These are phyloP conservation scores for Lactarius evosmus DNA, from an alignment of 768 basidiomycete genomes.

Conservation along the genomic window DNA sequence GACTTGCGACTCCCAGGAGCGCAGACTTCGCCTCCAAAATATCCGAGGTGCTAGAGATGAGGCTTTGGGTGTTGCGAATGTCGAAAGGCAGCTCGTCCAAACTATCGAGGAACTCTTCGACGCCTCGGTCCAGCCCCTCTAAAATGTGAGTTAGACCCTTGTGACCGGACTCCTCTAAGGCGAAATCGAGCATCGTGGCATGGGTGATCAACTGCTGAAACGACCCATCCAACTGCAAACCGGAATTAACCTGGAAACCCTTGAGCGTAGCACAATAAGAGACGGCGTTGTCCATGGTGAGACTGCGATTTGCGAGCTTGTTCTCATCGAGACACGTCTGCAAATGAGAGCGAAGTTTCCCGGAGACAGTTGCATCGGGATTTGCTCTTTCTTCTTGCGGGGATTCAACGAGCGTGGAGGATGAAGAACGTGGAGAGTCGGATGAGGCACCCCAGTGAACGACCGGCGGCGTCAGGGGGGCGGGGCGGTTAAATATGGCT, in stretches of 20 bases:
- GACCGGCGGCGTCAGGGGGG: not conserved
- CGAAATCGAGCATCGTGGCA: slow-evolving; percentile 18
- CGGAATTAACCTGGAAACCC: slow-evolving; percentile 13
- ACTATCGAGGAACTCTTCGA: slow-evolving; percentile 18
- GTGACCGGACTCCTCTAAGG: slow-evolving; percentile 3
- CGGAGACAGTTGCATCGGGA: not conserved
- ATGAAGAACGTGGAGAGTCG: slow-evolving; percentile 9
- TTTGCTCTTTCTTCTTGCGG: not conserved
- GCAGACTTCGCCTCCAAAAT: slow-evolving; percentile 9
- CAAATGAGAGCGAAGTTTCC: slow-evolving; percentile 12
- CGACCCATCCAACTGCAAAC: slow-evolving; percentile 7
- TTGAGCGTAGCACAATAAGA: slow-evolving; percentile 19
- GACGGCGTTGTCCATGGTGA: slow-evolving; percentile 13
- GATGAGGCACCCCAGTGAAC: slow-evolving; percentile 12
- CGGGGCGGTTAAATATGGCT: slow-evolving; percentile 15
- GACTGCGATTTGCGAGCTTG: slow-evolving; percentile 20
- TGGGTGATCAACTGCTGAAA: slow-evolving; percentile 15
- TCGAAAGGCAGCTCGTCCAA: slow-evolving; percentile 10
- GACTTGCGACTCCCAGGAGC: slow-evolving; percentile 1
- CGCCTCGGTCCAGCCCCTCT: slow-evolving; percentile 15
- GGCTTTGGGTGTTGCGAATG: slow-evolving; percentile 12
- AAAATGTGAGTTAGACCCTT: slow-evolving; percentile 9
- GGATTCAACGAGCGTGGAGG: slow-evolving; percentile 10
- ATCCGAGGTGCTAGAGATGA: slow-evolving; percentile 13
- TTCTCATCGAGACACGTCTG: slow-evolving; percentile 21